Evolutionary conservation across 176 grass and related monocot species (phyloP), one percentile per base, ranked within the genome.

Genomic region (Cenchrus purpureus): DNA sequence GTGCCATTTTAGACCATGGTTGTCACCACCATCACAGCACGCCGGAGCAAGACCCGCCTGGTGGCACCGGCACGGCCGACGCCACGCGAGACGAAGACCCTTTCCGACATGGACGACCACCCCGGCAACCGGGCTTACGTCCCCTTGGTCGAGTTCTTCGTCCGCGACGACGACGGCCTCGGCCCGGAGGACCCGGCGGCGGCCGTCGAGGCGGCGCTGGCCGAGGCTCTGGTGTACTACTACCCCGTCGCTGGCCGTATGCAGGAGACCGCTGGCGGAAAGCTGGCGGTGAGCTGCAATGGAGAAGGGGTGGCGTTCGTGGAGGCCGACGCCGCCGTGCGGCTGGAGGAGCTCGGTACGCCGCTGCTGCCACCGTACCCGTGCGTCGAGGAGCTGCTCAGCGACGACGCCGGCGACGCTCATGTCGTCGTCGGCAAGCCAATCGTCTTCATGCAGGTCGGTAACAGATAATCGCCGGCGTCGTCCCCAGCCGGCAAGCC

Each of bases 301-400:
- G 65, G 43, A 52, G 87, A 89, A 60, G 87, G 87, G 7, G 74
- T 89, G 32, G 29, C 57, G 43, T 89, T 89, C 32, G 87, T 79
- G 6, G 55, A 64, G 45, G 81, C 74, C 5, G 40, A 72, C 15
- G 81, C 64, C 40, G 70, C 76, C 70, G 66, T 57, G 40, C 45
- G 40, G 16, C 72, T 88, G 1, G 49, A 52, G 11, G 71, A 82
- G 16, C 20, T 83, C 77, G 77, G 77, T 5, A 11, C 37, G 56
- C 43, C 73, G 10, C 73, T 58, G 58, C 4, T 16, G 8, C 73
- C 74, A 9, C 83, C 83, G 48, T 42, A 56, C 20, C 64, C 74
- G 15, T 80, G 54, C 32, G 29, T 59, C 5, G 57, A 64, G 6
- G 69, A 87, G n/a, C 60, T 87, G 17, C 61, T 87, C 15, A 54